Evolutionary conservation across 2,329 filamentous ascomycete genomes (phyloP).

Genomic region (Alternaria postmessia): DNA sequence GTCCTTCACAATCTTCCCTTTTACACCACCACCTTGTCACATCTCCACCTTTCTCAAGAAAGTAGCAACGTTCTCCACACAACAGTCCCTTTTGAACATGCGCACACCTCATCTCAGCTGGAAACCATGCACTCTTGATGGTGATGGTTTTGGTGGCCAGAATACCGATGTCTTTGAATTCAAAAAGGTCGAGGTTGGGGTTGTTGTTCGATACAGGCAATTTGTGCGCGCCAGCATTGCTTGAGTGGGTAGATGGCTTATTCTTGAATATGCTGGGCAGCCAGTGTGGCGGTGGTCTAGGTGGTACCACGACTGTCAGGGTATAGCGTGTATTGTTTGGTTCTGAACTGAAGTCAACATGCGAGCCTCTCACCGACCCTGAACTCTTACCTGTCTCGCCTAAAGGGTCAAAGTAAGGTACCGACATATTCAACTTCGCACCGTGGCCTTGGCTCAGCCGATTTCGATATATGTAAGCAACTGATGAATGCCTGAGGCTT

Average conservation of each 20-base stretch:
- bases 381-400: conserved; percentile 17
- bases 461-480: not conserved
- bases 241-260: conserved; percentile 8
- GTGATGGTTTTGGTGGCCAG: conserved; percentile 25
- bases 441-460: not conserved
- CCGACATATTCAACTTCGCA: not conserved
- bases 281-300: conserved; percentile 28
- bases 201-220: conserved; percentile 21
- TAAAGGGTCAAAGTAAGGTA: conserved; percentile 28
- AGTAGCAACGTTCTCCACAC: conserved; percentile 37
- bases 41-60: conserved; percentile 37
- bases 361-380: too few relatives aligned
- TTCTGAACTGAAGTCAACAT: too few relatives aligned
- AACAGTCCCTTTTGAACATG: conserved; percentile 20
- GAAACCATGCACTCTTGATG: conserved; percentile 25
- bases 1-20: conserved; percentile 36
- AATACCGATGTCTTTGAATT: conserved; percentile 19
- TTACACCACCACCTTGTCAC: conserved; percentile 24
- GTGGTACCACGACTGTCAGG: conserved; percentile 27
- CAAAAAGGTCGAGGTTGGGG: conserved; percentile 24
- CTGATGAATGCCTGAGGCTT: not conserved
- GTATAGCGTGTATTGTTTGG: conserved; percentile 32
- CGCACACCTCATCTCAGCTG: conserved; percentile 30
- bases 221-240: conserved; percentile 8
- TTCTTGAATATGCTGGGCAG: conserved; percentile 27